A percentile compares a stretch with the other conserved stretches of the same genome.
Evolutionary conservation across 2,329 filamentous ascomycete species (phyloP).

Genomic region (Alternaria gaisen): DNA sequence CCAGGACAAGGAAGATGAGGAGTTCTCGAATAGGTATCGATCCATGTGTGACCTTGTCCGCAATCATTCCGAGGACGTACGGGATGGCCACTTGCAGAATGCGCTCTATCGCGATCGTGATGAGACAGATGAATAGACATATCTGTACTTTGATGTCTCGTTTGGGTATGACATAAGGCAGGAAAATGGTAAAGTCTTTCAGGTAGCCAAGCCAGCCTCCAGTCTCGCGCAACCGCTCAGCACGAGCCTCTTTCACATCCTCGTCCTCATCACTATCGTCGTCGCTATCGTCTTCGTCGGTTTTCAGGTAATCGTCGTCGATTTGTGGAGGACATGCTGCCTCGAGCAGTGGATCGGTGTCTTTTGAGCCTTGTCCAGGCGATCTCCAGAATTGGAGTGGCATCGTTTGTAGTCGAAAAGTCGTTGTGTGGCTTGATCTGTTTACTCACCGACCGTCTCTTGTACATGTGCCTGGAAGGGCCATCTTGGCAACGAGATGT

Average conservation of each 20-base stretch:
- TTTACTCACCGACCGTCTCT: too few relatives aligned
- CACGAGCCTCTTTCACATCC: too few relatives aligned
- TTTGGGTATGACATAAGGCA: slow-evolving; percentile 81
- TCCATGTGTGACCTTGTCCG: slow-evolving; percentile 65
- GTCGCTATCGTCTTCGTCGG: not conserved
- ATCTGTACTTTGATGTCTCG: slow-evolving; percentile 73
- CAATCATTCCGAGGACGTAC: slow-evolving; percentile 81
- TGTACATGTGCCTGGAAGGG: too few relatives aligned
- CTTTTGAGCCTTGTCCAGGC: slow-evolving; percentile 14
- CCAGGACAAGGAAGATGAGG: slow-evolving; percentile 60
- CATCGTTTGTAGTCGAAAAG: slow-evolving; percentile 3
- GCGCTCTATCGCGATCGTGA: slow-evolving; percentile 75
- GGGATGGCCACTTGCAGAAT: slow-evolving; percentile 79
- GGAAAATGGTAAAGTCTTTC: slow-evolving; percentile 76
- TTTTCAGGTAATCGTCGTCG: not conserved
- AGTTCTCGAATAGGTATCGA: slow-evolving; percentile 61
- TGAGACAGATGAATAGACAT: slow-evolving; percentile 71
- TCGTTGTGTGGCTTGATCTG: too few relatives aligned
- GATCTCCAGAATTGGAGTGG: slow-evolving; percentile 13
- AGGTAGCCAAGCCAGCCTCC: slow-evolving; percentile 63
- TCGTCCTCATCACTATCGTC: too few relatives aligned
- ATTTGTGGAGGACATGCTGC: slow-evolving; percentile 10
- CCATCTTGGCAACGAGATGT: not conserved
- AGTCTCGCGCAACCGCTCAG: too few relatives aligned
- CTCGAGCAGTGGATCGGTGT: slow-evolving; percentile 21